A percentile compares a stretch with the other conserved stretches of the same genome.
Conservation (phyloP, 768 basidiomycete species). For the Lentinula sp. region DNA sequence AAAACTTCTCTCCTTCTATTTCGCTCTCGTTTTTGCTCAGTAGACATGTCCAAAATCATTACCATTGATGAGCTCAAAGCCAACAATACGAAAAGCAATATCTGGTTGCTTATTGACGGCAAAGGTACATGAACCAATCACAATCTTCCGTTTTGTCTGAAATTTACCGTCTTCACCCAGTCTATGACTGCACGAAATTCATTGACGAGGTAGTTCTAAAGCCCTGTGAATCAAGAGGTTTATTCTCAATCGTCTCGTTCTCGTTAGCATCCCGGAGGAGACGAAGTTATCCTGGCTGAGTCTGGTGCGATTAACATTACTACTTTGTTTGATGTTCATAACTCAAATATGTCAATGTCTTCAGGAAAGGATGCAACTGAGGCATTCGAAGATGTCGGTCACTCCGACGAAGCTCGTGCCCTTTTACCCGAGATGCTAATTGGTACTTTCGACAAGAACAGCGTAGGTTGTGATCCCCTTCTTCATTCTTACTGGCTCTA, state of each 20-base stretch:
- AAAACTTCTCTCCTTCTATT: slow-evolving; percentile 12
- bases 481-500: slow-evolving; percentile 1
- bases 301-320: slow-evolving; percentile 54
- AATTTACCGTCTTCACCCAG: slow-evolving; percentile 33
- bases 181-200: slow-evolving; percentile 92
- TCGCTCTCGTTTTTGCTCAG: slow-evolving; percentile 16
- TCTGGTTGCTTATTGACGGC: slow-evolving; percentile 80
- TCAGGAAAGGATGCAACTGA: slow-evolving; percentile 94
- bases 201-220: slow-evolving; percentile 75
- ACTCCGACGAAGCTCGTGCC: slow-evolving; percentile 94
- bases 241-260: neutral
- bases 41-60: slow-evolving; percentile 48
- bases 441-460: slow-evolving; percentile 74
- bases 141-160: slow-evolving; percentile 24
- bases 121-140: slow-evolving; percentile 61
- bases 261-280: slow-evolving; percentile 88
- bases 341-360: neutral
- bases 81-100: slow-evolving; percentile 65
- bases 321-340: slow-evolving; percentile 3
- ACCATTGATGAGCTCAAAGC: slow-evolving; percentile 73
- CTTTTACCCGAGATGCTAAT: slow-evolving; percentile 74
- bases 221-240: neutral
- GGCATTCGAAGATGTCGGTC: slow-evolving; percentile 98
- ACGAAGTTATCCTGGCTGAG: slow-evolving; percentile 95
- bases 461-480: slow-evolving; percentile 35